Evolutionary conservation across 2,329 filamentous ascomycete genomes (phyloP).

Genomic region (Xylariaceae sp.): DNA sequence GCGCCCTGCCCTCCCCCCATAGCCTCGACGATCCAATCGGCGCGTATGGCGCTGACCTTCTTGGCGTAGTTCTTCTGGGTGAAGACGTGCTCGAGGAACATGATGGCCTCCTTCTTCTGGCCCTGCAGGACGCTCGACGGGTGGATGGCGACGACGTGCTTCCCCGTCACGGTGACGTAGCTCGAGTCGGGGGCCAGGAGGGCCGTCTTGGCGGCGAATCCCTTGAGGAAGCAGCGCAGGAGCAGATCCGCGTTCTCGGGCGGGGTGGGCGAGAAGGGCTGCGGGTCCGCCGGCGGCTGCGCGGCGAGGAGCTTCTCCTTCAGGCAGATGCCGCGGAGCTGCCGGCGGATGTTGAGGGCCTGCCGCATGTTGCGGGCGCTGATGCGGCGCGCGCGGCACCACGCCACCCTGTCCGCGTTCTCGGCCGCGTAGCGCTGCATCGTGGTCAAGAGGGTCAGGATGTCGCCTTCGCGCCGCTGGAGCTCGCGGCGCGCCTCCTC

Average conservation of each 20-base stretch:
- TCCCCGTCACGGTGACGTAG: slow-evolving; percentile 55
- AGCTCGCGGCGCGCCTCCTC: slow-evolving; percentile 52
- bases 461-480: slow-evolving; percentile 56
- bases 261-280: slow-evolving; percentile 49
- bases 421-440: slow-evolving; percentile 58
- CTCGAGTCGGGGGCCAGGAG: slow-evolving; percentile 54
- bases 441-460: slow-evolving; percentile 59
- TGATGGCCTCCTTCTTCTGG: slow-evolving; percentile 59
- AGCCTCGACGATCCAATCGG: slow-evolving; percentile 52
- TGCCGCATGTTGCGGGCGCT: slow-evolving; percentile 58
- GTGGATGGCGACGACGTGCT: slow-evolving; percentile 57
- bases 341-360: slow-evolving; percentile 56
- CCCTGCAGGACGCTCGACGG: slow-evolving; percentile 59
- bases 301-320: slow-evolving; percentile 46
- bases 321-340: slow-evolving; percentile 52
- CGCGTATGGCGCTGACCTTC: slow-evolving; percentile 58
- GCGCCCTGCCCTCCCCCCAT: slow-evolving; percentile 17
- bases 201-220: slow-evolving; percentile 57
- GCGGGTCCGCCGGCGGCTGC: slow-evolving; percentile 45
- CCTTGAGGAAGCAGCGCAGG: slow-evolving; percentile 56
- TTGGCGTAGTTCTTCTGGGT: slow-evolving; percentile 63
- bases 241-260: slow-evolving; percentile 50
- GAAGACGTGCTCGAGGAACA: slow-evolving; percentile 63
- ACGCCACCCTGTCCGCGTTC: slow-evolving; percentile 47
- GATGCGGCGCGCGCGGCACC: slow-evolving; percentile 54